Conservation (phyloP, 2,329 filamentous ascomycete genomes). For the Myriosclerotinia curreyana region DNA sequence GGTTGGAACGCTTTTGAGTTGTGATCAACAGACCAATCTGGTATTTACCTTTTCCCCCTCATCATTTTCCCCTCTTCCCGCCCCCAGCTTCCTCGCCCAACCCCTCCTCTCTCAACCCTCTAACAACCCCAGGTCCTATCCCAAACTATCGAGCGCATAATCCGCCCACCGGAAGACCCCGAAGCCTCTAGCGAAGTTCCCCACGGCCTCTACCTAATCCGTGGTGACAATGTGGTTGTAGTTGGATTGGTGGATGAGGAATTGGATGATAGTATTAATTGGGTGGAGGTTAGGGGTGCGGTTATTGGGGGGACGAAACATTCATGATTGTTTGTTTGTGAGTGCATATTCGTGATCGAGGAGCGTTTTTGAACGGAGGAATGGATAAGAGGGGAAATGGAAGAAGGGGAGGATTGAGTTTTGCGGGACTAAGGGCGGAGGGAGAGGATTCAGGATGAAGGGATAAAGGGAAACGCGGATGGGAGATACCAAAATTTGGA, state of each 20-base stretch:
- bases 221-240: conserved; percentile 90
- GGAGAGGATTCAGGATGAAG: background rate
- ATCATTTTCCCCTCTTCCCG: background rate
- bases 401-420: too few species aligned
- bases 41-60: conserved; percentile 41
- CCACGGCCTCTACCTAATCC: conserved; percentile 85
- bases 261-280: conserved; percentile 86
- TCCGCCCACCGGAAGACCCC: conserved; percentile 77
- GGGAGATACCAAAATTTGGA: conserved; percentile 17
- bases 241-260: conserved; percentile 88
- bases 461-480: background rate
- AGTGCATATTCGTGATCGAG: background rate
- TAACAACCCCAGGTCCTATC: conserved; percentile 62
- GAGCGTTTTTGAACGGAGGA: background rate
- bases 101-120: background rate
- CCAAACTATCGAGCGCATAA: conserved; percentile 83
- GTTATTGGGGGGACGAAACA: conserved; percentile 86
- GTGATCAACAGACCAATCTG: conserved; percentile 90
- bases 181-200: conserved; percentile 77
- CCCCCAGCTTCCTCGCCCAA: too few species aligned
- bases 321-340: conserved; percentile 39
- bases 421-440: background rate
- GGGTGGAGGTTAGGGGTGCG: conserved; percentile 82
- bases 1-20: conserved; percentile 77
- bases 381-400: background rate